phyloP scores from a whole-genome alignment of 345 rosid genomes.

The Conringia planisiliqua region DNA sequence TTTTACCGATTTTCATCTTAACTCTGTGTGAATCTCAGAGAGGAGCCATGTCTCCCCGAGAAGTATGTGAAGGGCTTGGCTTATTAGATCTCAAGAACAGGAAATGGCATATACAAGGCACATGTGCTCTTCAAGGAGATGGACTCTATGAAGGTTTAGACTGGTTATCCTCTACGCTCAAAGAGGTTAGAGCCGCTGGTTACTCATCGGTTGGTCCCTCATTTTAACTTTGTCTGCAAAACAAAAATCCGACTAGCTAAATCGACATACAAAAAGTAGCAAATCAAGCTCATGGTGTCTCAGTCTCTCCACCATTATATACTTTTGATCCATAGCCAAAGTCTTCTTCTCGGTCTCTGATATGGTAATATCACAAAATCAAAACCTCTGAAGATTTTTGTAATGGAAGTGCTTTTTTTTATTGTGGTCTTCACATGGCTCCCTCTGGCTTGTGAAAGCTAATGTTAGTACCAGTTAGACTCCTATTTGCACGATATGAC shows the following conservation, averaged over 20 bases:
- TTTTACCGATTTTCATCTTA: not conserved
- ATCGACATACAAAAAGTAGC: not conserved
- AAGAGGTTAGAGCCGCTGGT: constrained; percentile 90
- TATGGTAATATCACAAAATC: constrained; percentile 10
- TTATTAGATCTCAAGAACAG: constrained; percentile 88
- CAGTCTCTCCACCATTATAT: constrained; percentile 22
- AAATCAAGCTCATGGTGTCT: constrained; percentile 9
- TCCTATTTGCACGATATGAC: constrained; percentile 12
- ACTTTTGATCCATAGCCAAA: constrained; percentile 12
- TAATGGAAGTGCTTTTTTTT: not conserved
- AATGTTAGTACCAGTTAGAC: constrained; percentile 1
- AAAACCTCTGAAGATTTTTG: not conserved
- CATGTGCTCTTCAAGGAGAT: constrained; percentile 92
- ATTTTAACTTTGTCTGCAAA: constrained; percentile 46
- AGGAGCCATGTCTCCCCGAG: constrained; percentile 98
- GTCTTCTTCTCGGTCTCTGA: constrained; percentile 12
- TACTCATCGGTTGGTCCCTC: constrained; percentile 78
- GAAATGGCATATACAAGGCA: constrained; percentile 99
- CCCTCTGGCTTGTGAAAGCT: constrained; percentile 1
- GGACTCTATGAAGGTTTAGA: constrained; percentile 98
- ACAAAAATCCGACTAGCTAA: not conserved
- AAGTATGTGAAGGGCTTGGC: constrained; percentile 91
- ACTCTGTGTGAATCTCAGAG: constrained; percentile 43
- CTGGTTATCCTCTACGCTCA: constrained; percentile 80
- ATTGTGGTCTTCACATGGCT: not conserved